Evolutionary conservation across 768 basidiomycete species (phyloP).

Genomic region (Scleroderma bovista): DNA sequence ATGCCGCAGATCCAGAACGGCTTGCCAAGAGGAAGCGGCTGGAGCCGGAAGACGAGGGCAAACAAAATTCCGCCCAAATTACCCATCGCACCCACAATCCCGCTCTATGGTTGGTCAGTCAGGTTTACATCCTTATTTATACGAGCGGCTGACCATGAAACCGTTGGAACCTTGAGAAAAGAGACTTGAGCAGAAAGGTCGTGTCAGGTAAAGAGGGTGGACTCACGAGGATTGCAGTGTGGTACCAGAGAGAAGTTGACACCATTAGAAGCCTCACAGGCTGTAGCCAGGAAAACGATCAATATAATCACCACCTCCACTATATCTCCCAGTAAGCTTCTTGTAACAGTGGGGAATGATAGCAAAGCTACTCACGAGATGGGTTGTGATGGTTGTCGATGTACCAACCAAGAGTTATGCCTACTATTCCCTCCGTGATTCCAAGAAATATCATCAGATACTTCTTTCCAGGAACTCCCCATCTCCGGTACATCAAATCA

Average conservation of each 20-base stretch:
- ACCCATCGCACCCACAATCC: conserved; percentile 35
- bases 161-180: conserved; percentile 23
- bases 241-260: conserved; percentile 46
- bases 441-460: conserved; percentile 40
- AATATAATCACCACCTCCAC: conserved; percentile 33
- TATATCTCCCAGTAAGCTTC: conserved; percentile 3
- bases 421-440: conserved; percentile 38
- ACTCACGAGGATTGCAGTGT: conserved; percentile 41
- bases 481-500: conserved; percentile 39
- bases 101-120: conserved; percentile 18
- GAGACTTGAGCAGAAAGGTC: neutral
- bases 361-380: conserved; percentile 10
- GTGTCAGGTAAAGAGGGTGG: conserved; percentile 7
- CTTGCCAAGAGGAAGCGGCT: conserved; percentile 33
- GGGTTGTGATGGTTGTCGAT: conserved; percentile 20
- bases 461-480: conserved; percentile 44
- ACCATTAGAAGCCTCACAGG: conserved; percentile 43
- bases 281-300: conserved; percentile 33
- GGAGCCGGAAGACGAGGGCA: conserved; percentile 45
- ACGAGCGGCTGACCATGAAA: conserved; percentile 24
- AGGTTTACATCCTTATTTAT: neutral
- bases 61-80: conserved; percentile 44
- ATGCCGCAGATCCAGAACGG: conserved; percentile 44
- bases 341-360: too few relatives aligned
- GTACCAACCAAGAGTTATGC: conserved; percentile 44